Base-by-base conservation (phyloP, 371 early-diverging fungal species). In the Actinomortierella ambigua region DNA sequence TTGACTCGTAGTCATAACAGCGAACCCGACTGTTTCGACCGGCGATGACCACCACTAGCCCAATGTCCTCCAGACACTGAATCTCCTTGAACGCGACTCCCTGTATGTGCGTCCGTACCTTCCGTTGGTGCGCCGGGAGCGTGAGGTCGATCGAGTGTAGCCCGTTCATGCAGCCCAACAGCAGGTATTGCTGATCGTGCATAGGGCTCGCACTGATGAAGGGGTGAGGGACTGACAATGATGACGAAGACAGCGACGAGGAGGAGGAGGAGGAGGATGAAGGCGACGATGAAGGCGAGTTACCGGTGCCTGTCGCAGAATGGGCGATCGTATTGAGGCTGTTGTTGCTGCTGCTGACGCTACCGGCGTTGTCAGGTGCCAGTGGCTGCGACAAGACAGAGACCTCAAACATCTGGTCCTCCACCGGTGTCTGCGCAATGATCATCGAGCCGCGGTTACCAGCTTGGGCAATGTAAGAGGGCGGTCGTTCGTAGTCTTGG, bases 161-260 rank as follows among this genome's bases (percentile, higher is more conserved):
- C 2, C 63, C 73, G 26, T 63, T 66, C 1, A 40, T 53, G n/a
- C 66, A 71, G 20, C 73, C 73, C 3, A 71, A 49, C 9, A 71
- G 51, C n/a, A 71, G 66, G 39, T 71, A 71, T 46, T 71, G 73
- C 42, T 71, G 73, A 34, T 71, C 73, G 29, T 71, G 73, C 73
- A 71, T 71, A 14, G 73, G 66, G 40, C 65, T 53, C 8, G 73
- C 73, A 42, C 73, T 65, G 2, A 71, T 56, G 20, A 59, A 63
- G 13, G 58, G 65, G 34, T 52, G 43, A 7, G 39, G 58, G 8
- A 23, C 13, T 3, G 58, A 18, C 8, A 44, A 50, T 6, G 48
- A 42, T 11, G n/a, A 28, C 0, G 61, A 26, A 22, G 23, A 13
- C 1, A 22, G 48, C 9, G 8, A 20, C 22, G 48, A 6, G 15